Percentiles rank a stretch among this genome's conserved stretches.
These are phyloP conservation scores for Annulohypoxylon stygium DNA, from an alignment of 495 filamentous ascomycete species.

Conservation along the genomic window DNA sequence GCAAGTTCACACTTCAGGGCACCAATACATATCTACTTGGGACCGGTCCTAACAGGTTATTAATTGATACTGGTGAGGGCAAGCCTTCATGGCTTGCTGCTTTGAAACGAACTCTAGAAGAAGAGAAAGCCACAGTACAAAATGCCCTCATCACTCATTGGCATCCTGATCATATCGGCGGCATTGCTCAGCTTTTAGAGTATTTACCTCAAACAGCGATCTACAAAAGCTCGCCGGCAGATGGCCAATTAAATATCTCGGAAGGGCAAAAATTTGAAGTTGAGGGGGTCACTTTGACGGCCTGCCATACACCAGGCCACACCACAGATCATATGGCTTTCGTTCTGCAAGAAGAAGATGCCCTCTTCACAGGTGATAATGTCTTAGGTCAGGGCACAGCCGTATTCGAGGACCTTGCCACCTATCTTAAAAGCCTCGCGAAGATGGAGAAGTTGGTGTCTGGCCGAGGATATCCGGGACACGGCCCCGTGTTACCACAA, in stretches of 20 bases:
- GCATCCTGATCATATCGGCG: conserved; percentile 88
- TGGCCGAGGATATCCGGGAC: conserved; percentile 88
- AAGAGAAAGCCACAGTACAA: conserved; percentile 74
- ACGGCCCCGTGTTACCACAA: conserved; percentile 81
- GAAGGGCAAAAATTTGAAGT: conserved; percentile 81
- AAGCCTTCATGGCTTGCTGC: conserved; percentile 69
- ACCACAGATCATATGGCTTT: conserved; percentile 87
- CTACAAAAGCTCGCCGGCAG: conserved; percentile 65
- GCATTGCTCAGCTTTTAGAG: conserved; percentile 73
- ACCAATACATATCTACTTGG: conserved; percentile 93
- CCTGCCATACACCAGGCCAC: conserved; percentile 86
- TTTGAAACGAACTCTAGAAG: conserved; percentile 71
- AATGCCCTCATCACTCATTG: conserved; percentile 85
- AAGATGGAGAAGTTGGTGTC: conserved; percentile 74
- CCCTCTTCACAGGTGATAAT: conserved; percentile 95
- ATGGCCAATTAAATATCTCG: conserved; percentile 66
- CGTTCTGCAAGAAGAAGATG: conserved; percentile 78
- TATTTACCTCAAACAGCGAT: conserved; percentile 70
- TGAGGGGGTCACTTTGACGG: conserved; percentile 81
- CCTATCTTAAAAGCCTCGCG: conserved; percentile 79
- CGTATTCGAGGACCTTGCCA: conserved; percentile 85
- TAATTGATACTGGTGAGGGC: conserved; percentile 87
- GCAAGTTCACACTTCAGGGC: conserved; percentile 73
- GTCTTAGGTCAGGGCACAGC: conserved; percentile 94
- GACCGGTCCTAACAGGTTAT: conserved; percentile 72